phyloP scores from a whole-genome alignment of 1,284 basidiomycete genomes.

The Ganoderma multipileum region DNA sequence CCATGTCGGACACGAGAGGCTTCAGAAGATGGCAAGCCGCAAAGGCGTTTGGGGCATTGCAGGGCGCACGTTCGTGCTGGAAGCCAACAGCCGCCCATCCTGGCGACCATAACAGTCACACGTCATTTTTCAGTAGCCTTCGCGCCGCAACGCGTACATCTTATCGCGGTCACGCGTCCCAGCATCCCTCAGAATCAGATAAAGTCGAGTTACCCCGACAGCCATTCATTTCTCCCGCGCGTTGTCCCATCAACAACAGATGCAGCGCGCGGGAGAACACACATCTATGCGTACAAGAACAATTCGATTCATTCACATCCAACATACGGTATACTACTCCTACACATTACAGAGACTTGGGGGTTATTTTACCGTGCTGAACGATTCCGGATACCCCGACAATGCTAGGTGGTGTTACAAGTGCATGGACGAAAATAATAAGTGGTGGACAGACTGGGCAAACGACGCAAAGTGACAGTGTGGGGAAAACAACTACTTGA shows the following conservation, averaged over 20 bases:
- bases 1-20: slow-evolving; percentile 20
- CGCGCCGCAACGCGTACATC: slow-evolving; percentile 14
- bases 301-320: slow-evolving; percentile 9
- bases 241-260: neutral
- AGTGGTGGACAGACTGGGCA: slow-evolving; percentile 11
- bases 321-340: slow-evolving; percentile 21
- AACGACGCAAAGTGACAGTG: slow-evolving; percentile 2
- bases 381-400: slow-evolving; percentile 15
- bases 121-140: neutral
- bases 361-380: slow-evolving; percentile 16
- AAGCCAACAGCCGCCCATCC: neutral
- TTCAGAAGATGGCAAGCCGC: slow-evolving; percentile 5
- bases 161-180: neutral
- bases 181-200: neutral
- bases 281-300: neutral
- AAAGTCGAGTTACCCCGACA: neutral
- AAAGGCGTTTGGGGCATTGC: slow-evolving; percentile 9
- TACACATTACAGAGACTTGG: slow-evolving; percentile 26
- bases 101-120: neutral
- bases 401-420: slow-evolving; percentile 33
- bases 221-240: neutral
- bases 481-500: slow-evolving; percentile 35
- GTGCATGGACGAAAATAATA: slow-evolving; percentile 20
- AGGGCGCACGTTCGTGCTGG: slow-evolving; percentile 42
- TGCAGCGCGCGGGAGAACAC: neutral